Base-by-base conservation (phyloP, 2,329 filamentous ascomycete genomes). In the Penicillium olsonii region DNA sequence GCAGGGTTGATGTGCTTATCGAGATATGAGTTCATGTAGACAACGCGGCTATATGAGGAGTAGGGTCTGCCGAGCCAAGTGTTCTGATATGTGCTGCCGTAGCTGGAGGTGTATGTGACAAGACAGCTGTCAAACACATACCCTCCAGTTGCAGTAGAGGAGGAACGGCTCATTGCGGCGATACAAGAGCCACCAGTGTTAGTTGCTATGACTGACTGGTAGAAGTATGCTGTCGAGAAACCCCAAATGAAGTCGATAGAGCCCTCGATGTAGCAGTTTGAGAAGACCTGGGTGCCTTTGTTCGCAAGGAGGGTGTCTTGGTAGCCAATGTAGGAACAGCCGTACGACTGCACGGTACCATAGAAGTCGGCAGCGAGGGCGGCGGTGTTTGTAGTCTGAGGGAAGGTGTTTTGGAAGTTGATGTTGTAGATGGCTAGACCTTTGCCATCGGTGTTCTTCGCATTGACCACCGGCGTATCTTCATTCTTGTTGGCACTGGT, bases 391-490 rank as follows among this genome's bases (percentile, higher is more conserved):
- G 50, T 52, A 5, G 68, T 68, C 35, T 66, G 60, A 4, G 58
- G 52, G 33, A 59, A 67, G 1, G 59, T 65, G 50, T 70, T 71
- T 45, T 57, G 38, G 47, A 70, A 67, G 29, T 67, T 49, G 50
- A 67, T 64, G 45, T 67, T 67, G 50, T 67, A 66, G 10, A 68
- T 42, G 43, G 66, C 59, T 8, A 62, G 47, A 24, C 41, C 44
- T 12, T 37, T 49, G 11, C 51, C 45, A 27, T 64, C 61, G 0
- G 64, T 72, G 45, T 75, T 77, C 63, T 77, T 77, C 42, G 68
- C 67, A 53, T 75, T 70, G 37, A 78, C 66, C 9, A 77, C 66
- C 0, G 75, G 75, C 0, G 75, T 78, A 37, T 66, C 55, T 48
- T 78, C 75, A 41, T 78, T 64, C 22, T 72, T 59, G 7, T 66